Conservation (phyloP, 257 asterid species). For the Cordia subcordata region DNA sequence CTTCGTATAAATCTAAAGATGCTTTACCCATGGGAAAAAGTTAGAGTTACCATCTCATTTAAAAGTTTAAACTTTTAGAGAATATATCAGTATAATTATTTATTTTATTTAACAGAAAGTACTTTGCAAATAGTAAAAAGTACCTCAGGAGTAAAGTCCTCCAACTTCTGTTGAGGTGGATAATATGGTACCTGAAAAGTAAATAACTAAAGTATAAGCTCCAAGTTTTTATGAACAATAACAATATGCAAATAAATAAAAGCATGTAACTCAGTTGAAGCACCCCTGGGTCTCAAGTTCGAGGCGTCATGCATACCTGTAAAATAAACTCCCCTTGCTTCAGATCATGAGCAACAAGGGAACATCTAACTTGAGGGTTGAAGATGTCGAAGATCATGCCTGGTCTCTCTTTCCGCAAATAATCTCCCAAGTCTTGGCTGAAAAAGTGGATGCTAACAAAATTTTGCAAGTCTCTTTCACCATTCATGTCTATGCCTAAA, state of each 20-base stretch:
- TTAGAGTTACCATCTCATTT: no score
- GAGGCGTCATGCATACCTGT: constrained; percentile 92
- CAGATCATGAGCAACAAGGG: constrained; percentile 88
- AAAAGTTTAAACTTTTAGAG: no score
- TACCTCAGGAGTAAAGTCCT: constrained; percentile 69
- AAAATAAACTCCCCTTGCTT: constrained; percentile 79
- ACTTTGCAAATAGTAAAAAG: constrained; percentile 5
- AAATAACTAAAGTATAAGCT: no score
- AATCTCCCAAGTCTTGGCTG: constrained; percentile 70
- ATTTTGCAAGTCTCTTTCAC: constrained; percentile 67
- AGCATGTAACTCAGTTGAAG: no score
- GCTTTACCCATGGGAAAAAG: no score
- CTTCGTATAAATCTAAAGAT: no score
- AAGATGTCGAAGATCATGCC: constrained; percentile 88
- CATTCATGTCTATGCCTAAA: constrained; percentile 62
- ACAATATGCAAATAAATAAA: no score
- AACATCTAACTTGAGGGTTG: constrained; percentile 74
- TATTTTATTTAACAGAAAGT: no score
- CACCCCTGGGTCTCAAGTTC: no score
- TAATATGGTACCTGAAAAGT: constrained; percentile 71
- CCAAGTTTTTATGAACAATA: no score
- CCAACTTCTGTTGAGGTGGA: constrained; percentile 86
- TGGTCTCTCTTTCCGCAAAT: constrained; percentile 73
- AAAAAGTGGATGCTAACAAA: constrained; percentile 80
- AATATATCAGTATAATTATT: no score